Conservation (phyloP, 1,139 yeast genomes). For the Torulaspora pretoriensis region DNA sequence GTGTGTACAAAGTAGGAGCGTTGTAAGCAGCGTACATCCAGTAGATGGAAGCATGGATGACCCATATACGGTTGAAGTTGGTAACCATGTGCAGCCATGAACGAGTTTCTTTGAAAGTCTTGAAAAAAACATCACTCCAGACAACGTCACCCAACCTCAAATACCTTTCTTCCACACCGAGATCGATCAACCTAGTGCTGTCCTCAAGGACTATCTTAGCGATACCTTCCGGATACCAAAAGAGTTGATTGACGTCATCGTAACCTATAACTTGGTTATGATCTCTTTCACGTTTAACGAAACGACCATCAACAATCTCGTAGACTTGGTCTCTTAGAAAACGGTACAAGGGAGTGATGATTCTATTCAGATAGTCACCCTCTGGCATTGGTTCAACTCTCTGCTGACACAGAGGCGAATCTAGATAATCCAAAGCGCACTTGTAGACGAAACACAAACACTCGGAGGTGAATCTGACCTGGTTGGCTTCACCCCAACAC, state of each 20-base stretch:
- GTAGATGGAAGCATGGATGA: conserved; percentile 80
- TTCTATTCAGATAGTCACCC: conserved; percentile 90
- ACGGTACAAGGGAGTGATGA: conserved; percentile 87
- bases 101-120: conserved; percentile 93
- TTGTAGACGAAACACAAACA: conserved; percentile 88
- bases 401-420: conserved; percentile 87
- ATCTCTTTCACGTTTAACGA: conserved; percentile 94
- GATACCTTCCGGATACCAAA: conserved; percentile 99
- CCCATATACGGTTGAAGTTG: conserved; percentile 97
- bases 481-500: conserved; percentile 99
- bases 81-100: conserved; percentile 97
- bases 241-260: conserved; percentile 96
- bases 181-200: conserved; percentile 84
- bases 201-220: conserved; percentile 87
- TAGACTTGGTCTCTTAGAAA: conserved; percentile 93
- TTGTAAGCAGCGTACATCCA: conserved; percentile 95
- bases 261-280: conserved; percentile 93
- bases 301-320: conserved; percentile 91
- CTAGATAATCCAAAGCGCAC: conserved; percentile 83
- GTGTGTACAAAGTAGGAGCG: conserved; percentile 87
- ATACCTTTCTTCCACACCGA: conserved; percentile 86
- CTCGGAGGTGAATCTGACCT: conserved; percentile 93
- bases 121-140: conserved; percentile 91
- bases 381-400: conserved; percentile 87
- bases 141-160: conserved; percentile 85